These are phyloP conservation scores for Citropsis articulata DNA, from an alignment of 345 rosid genomes.

Conservation along the genomic window DNA sequence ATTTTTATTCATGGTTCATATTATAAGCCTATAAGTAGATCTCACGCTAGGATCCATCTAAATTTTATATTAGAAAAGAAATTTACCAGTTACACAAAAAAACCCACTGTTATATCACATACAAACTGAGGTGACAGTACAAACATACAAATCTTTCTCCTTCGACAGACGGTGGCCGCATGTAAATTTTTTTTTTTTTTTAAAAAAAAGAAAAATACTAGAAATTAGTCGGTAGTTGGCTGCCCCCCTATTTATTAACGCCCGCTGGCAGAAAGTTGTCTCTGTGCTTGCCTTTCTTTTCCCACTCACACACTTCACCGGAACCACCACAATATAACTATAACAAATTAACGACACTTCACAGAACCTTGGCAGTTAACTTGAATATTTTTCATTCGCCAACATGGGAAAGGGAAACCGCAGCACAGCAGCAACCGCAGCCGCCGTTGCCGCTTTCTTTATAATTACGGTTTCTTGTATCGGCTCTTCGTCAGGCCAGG, in stretches of 20 bases:
- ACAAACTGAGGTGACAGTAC: no score
- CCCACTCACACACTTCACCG: not conserved
- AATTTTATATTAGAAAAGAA: no score
- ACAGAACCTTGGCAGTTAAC: not conserved
- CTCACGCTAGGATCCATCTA: no score
- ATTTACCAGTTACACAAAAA: no score
- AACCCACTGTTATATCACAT: no score
- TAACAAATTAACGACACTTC: not conserved
- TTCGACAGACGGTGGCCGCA: no score
- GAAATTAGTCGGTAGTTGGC: not conserved
- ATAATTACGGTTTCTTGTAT: not conserved
- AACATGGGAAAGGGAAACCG: not conserved
- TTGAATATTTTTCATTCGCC: not conserved
- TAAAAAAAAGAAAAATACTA: no score
- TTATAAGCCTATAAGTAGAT: no score
- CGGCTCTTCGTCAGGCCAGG: conserved; percentile 25
- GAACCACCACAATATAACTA: not conserved
- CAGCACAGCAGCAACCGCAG: not conserved
- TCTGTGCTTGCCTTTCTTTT: no score
- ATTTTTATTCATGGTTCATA: no score
- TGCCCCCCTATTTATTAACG: not conserved
- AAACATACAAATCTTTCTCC: no score
- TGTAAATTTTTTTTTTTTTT: no score
- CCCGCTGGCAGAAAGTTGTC: not conserved
- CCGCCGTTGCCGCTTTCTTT: not conserved